Evolutionary conservation across 2,329 filamentous ascomycete genomes (phyloP).

Genomic region (Trichoderma sp.): DNA sequence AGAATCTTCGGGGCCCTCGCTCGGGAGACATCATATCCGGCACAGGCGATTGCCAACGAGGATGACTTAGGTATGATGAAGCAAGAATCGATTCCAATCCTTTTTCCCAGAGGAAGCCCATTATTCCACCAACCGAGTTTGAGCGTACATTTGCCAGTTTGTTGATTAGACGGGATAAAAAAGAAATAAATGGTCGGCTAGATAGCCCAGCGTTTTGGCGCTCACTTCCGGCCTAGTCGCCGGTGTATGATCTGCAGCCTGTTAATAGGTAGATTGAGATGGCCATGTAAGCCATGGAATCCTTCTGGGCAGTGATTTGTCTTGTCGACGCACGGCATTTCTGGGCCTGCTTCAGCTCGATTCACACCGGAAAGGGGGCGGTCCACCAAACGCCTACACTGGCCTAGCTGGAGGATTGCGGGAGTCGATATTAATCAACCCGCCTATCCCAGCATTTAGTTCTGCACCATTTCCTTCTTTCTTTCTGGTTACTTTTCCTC

Average conservation of each 20-base stretch:
- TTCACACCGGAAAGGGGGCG: not conserved
- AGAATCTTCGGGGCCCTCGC: not conserved
- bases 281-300: not conserved
- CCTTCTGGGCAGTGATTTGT: not conserved
- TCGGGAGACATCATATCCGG: not conserved
- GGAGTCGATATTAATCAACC: conserved; percentile 1
- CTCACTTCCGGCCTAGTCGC: not conserved
- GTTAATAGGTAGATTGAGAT: not conserved
- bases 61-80: not conserved
- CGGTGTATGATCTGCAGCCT: not conserved
- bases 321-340: not conserved
- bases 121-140: not conserved
- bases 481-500: not conserved
- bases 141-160: not conserved
- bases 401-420: not conserved
- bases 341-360: not conserved
- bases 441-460: not conserved
- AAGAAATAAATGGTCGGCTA: not conserved
- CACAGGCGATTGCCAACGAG: not conserved
- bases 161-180: not conserved
- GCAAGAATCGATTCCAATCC: not conserved
- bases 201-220: not conserved
- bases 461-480: not conserved
- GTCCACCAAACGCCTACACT: not conserved
- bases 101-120: not conserved